Conservation (phyloP, 176 grass and related monocot genomes). For the Leersia perrieri region DNA sequence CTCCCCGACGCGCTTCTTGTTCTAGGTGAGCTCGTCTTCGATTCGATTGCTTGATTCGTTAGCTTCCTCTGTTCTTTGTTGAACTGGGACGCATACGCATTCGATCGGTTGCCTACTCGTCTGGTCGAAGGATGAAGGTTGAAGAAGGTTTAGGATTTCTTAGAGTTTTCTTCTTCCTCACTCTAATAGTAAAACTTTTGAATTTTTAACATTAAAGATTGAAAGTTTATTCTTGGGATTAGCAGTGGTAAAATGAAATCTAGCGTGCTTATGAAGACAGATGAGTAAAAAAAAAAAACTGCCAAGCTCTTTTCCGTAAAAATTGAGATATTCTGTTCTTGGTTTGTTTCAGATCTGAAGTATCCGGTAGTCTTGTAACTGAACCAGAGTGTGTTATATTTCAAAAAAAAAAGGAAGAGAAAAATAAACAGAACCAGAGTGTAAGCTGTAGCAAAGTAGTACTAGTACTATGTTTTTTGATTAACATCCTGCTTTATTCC, state of each 20-base stretch:
- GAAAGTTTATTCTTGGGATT: background rate
- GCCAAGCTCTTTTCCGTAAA: background rate
- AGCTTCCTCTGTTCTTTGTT: conserved; percentile 4
- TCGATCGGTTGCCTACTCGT: background rate
- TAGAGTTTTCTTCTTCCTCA: background rate
- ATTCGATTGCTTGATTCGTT: background rate
- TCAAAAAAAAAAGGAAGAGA: background rate
- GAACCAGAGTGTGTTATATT: background rate
- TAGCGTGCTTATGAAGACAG: background rate
- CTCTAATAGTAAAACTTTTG: background rate
- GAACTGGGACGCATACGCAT: conserved; percentile 19
- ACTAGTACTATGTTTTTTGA: background rate
- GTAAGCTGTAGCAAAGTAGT: background rate
- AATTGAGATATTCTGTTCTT: background rate
- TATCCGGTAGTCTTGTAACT: background rate
- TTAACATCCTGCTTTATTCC: background rate
- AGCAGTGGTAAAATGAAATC: background rate
- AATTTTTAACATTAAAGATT: background rate
- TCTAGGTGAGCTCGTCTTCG: conserved; percentile 45
- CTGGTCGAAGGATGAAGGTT: background rate
- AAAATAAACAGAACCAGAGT: no score
- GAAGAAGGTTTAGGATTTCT: background rate
- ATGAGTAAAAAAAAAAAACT: background rate
- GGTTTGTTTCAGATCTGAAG: conserved; percentile 27
- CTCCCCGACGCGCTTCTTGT: conserved; percentile 89